Base-by-base conservation (phyloP, 768 basidiomycete genomes). In the Mycena olivaceomarginata region DNA sequence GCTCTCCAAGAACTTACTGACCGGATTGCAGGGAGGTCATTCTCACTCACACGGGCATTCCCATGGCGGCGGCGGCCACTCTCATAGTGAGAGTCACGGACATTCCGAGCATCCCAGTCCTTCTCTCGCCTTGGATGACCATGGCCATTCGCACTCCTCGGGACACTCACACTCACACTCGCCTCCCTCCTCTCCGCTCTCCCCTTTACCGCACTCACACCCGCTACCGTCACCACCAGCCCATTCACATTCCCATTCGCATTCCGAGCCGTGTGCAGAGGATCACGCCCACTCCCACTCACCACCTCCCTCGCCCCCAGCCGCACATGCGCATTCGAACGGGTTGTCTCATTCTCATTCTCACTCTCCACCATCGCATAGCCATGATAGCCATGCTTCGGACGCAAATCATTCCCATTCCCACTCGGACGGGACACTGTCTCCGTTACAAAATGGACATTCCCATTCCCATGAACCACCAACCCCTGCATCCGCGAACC, bases 11-110 rank as follows among this genome's bases (percentile, higher is more conserved):
- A 40, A 22, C 66, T 74, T 31, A 67, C 77, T 77, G 53, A 43
- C 76, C 91, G 89, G n/a, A 31, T 3, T 43, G 31, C 40, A 79
- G 78, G 78, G 74, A 39, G 77, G 78, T 9, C 78, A 79, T 59
- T 79, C 78, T 16, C 78, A 79, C 40, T 79, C 78, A 2, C 78
- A 79, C 66, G 78, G 78, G 15, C 94, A 94, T 83, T 91, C 90
- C 3, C 91, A 92, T 77, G 89, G 89, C 1, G 88, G 89, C 1
- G 88, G 89, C 82, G 83, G 82, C 56, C 59, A 74, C 82, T 83
- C 83, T 63, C 56, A 73, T 39, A 60, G 46, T 40, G 78, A 83
- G 16, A 77, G 76, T 31, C 81, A 85, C 73, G 82, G 76, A 3
- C 85, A 84, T 75, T 80, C 82, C 15, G 82, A 83, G 22, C 73